These are phyloP conservation scores for Trichoderma hamatum DNA, from an alignment of 2,329 filamentous ascomycete species.

Conservation along the genomic window DNA sequence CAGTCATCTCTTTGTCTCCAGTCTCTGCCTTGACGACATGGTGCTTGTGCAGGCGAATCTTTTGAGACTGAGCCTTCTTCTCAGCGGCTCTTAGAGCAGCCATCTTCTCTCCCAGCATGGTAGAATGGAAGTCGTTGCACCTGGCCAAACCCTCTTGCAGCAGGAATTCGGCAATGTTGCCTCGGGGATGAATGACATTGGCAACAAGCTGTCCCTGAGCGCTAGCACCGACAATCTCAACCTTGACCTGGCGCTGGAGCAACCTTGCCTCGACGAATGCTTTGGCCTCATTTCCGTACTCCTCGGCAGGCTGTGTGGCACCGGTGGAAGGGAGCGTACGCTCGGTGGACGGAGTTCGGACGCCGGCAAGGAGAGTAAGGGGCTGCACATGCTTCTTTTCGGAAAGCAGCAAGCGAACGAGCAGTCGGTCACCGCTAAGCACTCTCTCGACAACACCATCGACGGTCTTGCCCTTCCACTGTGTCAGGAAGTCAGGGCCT, in stretches of 20 bases:
- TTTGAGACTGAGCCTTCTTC: conserved; percentile 76
- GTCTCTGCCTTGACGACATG: conserved; percentile 71
- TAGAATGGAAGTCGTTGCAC: conserved; percentile 95
- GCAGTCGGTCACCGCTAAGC: conserved; percentile 85
- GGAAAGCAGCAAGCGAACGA: conserved; percentile 77
- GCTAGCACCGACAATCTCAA: conserved; percentile 82
- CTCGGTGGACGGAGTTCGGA: conserved; percentile 88
- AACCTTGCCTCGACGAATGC: conserved; percentile 84
- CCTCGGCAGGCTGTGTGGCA: conserved; percentile 81
- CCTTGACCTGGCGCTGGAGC: conserved; percentile 81
- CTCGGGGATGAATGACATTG: conserved; percentile 81
- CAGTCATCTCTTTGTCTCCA: conserved; percentile 75
- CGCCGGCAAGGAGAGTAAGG: conserved; percentile 84
- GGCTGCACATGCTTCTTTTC: conserved; percentile 87
- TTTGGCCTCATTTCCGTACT: conserved; percentile 85
- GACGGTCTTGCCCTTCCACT: conserved; percentile 83
- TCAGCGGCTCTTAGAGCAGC: conserved; percentile 81
- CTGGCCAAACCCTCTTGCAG: conserved; percentile 86
- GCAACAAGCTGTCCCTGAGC: conserved; percentile 92
- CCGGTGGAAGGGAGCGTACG: conserved; percentile 78
- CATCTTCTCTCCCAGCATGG: conserved; percentile 88
- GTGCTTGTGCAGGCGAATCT: conserved; percentile 79
- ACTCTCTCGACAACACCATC: conserved; percentile 90
- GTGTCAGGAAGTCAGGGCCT: conserved; percentile 76
- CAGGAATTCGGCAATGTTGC: conserved; percentile 90